Evolutionary conservation across 345 rosid species (phyloP).

Genomic region (Citrus hindsii): DNA sequence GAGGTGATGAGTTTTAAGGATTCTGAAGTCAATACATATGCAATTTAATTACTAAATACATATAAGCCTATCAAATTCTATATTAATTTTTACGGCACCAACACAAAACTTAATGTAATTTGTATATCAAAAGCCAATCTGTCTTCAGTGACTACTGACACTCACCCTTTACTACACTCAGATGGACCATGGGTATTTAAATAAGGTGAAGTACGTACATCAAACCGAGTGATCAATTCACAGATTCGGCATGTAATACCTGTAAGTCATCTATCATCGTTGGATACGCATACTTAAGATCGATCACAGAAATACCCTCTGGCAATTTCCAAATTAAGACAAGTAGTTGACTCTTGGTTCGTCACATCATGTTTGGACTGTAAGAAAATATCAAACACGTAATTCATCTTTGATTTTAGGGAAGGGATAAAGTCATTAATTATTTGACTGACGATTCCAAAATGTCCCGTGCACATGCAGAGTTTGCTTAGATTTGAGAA

Average conservation of each 20-base stretch:
- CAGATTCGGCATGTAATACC: conserved; percentile 31
- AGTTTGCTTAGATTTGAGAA: neutral
- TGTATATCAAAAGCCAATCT: neutral
- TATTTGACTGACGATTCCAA: neutral
- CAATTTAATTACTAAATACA: neutral
- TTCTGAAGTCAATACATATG: neutral
- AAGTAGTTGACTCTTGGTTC: conserved; percentile 58
- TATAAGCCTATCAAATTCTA: neutral
- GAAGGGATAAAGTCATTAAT: neutral
- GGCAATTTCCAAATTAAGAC: conserved; percentile 49
- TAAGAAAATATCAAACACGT: conserved; percentile 9
- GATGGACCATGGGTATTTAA: neutral
- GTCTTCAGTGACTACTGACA: neutral
- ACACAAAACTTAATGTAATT: neutral
- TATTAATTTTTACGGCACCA: neutral
- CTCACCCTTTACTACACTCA: neutral
- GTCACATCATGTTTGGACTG: conserved; percentile 72
- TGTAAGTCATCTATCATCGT: conserved; percentile 73
- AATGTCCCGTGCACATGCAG: neutral
- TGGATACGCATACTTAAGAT: conserved; percentile 82
- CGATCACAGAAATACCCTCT: conserved; percentile 64
- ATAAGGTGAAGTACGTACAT: neutral
- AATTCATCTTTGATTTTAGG: conserved; percentile 4
- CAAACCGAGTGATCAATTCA: neutral
- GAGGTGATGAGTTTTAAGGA: neutral